These are phyloP conservation scores for Populus simonii DNA, from an alignment of 345 rosid genomes.

Conservation along the genomic window DNA sequence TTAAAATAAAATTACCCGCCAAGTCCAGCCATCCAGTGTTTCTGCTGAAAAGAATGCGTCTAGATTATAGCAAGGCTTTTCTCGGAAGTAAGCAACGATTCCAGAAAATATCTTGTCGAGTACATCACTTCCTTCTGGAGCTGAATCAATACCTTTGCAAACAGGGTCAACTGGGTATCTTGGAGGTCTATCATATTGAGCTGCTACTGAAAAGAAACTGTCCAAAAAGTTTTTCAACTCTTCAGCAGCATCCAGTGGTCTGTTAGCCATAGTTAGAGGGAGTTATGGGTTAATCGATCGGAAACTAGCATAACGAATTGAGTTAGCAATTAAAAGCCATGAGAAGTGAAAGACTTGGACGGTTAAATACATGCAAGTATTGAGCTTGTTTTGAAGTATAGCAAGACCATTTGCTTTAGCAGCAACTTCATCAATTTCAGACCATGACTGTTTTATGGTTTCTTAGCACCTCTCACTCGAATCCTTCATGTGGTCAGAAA, in stretches of 20 bases:
- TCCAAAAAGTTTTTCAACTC: constrained; percentile 12
- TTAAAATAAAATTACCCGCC: constrained; percentile 16
- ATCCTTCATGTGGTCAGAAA: constrained; percentile 23
- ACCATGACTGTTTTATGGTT: constrained; percentile 29
- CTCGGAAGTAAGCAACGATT: neutral
- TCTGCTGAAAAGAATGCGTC: constrained; percentile 1
- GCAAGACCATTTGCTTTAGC: constrained; percentile 22
- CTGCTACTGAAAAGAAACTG: neutral
- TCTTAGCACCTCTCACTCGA: constrained; percentile 32
- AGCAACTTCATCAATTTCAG: constrained; percentile 29
- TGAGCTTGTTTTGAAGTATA: constrained; percentile 28
- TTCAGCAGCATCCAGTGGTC: constrained; percentile 1
- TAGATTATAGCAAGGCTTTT: neutral
- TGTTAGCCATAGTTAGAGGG: neutral
- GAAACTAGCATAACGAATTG: neutral
- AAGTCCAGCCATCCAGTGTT: constrained; percentile 16
- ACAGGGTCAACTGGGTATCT: constrained; percentile 3
- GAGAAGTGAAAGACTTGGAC: neutral
- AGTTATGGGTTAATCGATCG: neutral
- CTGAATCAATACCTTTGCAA: constrained; percentile 17
- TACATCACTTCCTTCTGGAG: constrained; percentile 5
- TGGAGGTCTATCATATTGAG: constrained; percentile 27
- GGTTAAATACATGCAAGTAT: constrained; percentile 31
- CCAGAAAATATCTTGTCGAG: constrained; percentile 20
- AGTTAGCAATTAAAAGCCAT: neutral